Evolutionary conservation across 2,329 filamentous ascomycete species (phyloP).

Genomic region (Teratosphaeriaceae sp.): DNA sequence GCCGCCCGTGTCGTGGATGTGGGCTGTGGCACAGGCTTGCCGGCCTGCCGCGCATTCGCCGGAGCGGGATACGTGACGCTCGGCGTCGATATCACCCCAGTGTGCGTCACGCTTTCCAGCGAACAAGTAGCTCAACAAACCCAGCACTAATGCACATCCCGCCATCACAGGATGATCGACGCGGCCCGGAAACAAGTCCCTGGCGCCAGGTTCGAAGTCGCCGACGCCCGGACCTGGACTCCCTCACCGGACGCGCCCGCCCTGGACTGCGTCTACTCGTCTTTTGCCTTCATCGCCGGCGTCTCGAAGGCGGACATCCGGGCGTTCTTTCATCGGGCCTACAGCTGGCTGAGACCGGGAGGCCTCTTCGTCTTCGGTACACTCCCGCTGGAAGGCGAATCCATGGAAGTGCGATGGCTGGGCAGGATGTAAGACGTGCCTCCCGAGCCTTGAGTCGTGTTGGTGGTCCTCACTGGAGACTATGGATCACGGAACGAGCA

Average conservation of each 20-base stretch:
- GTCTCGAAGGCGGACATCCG: constrained; percentile 12
- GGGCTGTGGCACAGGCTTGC: not conserved
- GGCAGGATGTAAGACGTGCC: constrained; percentile 2
- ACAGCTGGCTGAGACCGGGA: constrained; percentile 11
- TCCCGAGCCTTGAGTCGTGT: too few species aligned
- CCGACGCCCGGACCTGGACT: constrained; percentile 7
- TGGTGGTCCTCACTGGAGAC: not conserved
- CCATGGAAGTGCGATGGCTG: constrained; percentile 6
- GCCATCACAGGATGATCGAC: constrained; percentile 3
- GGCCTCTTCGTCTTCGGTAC: constrained; percentile 12
- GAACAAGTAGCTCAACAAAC: too few species aligned
- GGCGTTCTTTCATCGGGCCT: constrained; percentile 9
- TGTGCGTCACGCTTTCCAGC: too few species aligned
- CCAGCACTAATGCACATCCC: too few species aligned
- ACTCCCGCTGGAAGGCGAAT: constrained; percentile 7
- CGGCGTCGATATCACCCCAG: not conserved
- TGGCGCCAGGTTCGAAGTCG: constrained; percentile 1
- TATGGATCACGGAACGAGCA: too few species aligned
- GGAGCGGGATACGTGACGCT: not conserved
- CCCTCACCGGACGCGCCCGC: constrained; percentile 2
- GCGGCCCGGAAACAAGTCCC: constrained; percentile 1
- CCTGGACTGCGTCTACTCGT: constrained; percentile 7
- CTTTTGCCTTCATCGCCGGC: constrained; percentile 10
- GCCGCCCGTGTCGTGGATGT: not conserved
- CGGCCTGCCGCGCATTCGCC: not conserved